phyloP scores from a whole-genome alignment of 2,329 filamentous ascomycete genomes.

The Didymella pinodella region DNA sequence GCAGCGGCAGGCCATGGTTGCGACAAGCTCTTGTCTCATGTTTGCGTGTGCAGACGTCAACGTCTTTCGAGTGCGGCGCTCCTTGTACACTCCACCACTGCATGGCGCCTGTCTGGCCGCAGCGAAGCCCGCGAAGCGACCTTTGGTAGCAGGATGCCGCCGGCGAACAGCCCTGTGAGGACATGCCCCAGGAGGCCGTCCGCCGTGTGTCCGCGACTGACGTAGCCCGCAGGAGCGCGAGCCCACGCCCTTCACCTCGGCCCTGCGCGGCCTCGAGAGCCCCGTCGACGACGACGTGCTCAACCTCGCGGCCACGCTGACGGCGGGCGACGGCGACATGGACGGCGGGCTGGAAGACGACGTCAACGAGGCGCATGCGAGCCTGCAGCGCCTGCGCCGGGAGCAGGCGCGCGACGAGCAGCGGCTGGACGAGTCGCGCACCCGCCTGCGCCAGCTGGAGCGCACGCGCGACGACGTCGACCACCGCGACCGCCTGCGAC shows the following conservation, averaged over 20 bases:
- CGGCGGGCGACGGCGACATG: slow-evolving; percentile 48
- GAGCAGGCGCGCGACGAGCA: slow-evolving; percentile 35
- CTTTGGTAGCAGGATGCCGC: slow-evolving; percentile 40
- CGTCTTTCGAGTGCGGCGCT: too few relatives aligned
- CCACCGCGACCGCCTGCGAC: slow-evolving; percentile 53
- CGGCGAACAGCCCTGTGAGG: slow-evolving; percentile 45
- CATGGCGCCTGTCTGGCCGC: slow-evolving; percentile 24
- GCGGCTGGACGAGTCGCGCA: slow-evolving; percentile 30
- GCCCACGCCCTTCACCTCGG: slow-evolving; percentile 55
- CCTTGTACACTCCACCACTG: neutral
- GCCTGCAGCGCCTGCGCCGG: slow-evolving; percentile 33
- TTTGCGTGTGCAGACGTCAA: neutral
- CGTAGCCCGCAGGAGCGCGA: slow-evolving; percentile 40
- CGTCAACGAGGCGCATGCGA: slow-evolving; percentile 33
- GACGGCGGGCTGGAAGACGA: slow-evolving; percentile 23
- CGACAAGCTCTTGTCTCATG: slow-evolving; percentile 5
- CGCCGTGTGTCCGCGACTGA: slow-evolving; percentile 25
- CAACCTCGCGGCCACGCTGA: slow-evolving; percentile 59
- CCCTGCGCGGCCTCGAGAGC: slow-evolving; percentile 57
- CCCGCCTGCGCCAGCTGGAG: slow-evolving; percentile 40
- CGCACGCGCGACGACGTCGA: slow-evolving; percentile 45
- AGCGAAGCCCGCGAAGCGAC: slow-evolving; percentile 11
- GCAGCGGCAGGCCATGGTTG: slow-evolving; percentile 2
- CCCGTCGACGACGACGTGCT: slow-evolving; percentile 53
- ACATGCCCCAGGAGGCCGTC: neutral